phyloP scores from a whole-genome alignment of 176 grass and related monocot genomes.

The Rhynchospora tenuis region DNA sequence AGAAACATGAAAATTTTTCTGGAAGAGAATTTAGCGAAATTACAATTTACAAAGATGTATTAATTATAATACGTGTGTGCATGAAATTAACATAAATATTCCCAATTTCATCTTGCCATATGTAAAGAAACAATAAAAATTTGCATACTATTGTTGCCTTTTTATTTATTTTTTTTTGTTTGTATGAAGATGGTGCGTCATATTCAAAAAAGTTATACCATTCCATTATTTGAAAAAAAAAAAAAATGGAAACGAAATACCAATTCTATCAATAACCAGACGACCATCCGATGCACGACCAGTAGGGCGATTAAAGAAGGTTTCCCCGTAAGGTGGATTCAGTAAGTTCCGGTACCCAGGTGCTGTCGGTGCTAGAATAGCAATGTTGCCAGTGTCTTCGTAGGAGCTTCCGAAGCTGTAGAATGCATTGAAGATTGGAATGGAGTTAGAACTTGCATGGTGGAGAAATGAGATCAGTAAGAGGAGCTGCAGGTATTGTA shows the following conservation, averaged over 20 bases:
- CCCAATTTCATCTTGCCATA: no score
- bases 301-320: constrained; percentile 34
- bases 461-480: neutral
- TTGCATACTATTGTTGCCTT: no score
- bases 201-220: neutral
- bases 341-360: neutral
- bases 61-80: no score
- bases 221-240: neutral
- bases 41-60: no score
- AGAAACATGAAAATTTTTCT: no score
- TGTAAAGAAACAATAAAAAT: no score
- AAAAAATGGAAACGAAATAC: constrained; percentile 14
- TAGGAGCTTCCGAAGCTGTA: constrained; percentile 43
- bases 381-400: constrained; percentile 38
- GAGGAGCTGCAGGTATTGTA: neutral
- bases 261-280: constrained; percentile 37
- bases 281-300: constrained; percentile 40
- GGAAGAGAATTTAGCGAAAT: no score
- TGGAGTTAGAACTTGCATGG: neutral
- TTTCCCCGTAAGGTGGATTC: constrained; percentile 33
- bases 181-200: neutral
- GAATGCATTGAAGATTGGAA: constrained; percentile 23
- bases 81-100: no score
- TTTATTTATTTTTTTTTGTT: no score
- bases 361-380: neutral